These are phyloP conservation scores for Euphorbia lathyris DNA, from an alignment of 345 rosid species.

Conservation along the genomic window DNA sequence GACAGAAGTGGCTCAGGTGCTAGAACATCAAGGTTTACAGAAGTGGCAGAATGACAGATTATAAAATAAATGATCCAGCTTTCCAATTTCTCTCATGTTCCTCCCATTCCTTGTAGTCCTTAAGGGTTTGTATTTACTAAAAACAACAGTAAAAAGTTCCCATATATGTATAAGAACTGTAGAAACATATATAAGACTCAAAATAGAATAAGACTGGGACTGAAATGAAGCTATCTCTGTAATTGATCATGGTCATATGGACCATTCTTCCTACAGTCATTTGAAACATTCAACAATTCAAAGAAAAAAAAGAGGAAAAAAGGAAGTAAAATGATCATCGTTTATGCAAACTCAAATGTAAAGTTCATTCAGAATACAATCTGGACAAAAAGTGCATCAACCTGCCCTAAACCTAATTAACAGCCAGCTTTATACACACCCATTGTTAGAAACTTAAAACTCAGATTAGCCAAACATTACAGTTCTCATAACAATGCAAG, in stretches of 20 bases:
- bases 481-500: too few species aligned
- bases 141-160: background rate
- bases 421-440: background rate
- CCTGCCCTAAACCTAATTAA: background rate
- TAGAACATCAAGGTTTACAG: background rate
- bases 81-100: background rate
- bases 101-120: background rate
- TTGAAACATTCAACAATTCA: background rate
- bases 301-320: background rate
- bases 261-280: background rate
- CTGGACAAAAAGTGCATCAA: background rate
- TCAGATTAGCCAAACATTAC: too few species aligned
- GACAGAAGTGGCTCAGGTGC: background rate
- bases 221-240: background rate
- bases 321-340: background rate
- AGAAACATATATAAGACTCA: background rate
- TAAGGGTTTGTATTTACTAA: background rate
- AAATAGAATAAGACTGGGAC: background rate
- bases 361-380: background rate
- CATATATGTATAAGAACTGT: background rate
- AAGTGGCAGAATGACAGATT: background rate
- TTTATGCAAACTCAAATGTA: background rate
- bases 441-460: background rate
- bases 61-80: background rate
- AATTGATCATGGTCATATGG: background rate